These are phyloP conservation scores for Cenococcum geophilum DNA, from an alignment of 495 filamentous ascomycete genomes.

Conservation along the genomic window DNA sequence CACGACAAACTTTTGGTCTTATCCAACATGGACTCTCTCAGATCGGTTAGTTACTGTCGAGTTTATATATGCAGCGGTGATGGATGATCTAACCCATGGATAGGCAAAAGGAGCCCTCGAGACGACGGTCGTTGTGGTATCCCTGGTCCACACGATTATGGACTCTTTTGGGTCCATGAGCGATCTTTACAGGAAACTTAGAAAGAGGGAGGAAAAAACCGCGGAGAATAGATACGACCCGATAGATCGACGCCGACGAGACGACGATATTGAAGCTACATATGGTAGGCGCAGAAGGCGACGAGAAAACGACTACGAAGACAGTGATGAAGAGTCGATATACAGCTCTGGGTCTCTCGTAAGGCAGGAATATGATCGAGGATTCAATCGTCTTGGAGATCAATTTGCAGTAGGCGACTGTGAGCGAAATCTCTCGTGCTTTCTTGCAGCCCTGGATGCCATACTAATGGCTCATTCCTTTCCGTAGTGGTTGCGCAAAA, in stretches of 20 bases:
- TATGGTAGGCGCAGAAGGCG: neutral
- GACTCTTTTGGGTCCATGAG: slow-evolving; percentile 19
- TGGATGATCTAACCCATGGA: neutral
- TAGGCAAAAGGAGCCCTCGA: slow-evolving; percentile 16
- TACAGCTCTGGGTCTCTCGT: slow-evolving; percentile 3
- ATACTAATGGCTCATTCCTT: neutral
- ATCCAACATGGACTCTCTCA: neutral
- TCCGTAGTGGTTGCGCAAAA: slow-evolving; percentile 21
- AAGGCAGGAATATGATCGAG: slow-evolving; percentile 13
- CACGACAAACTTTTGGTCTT: neutral
- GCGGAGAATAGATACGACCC: slow-evolving; percentile 10
- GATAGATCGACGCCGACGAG: neutral
- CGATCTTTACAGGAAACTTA: slow-evolving; percentile 21
- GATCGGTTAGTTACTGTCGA: neutral
- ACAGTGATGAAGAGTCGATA: slow-evolving; percentile 23
- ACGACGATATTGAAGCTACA: neutral
- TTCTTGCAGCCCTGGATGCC: neutral
- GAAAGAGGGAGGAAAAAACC: slow-evolving; percentile 23
- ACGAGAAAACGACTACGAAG: slow-evolving; percentile 2
- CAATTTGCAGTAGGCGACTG: slow-evolving; percentile 22
- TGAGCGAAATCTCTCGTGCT: neutral
- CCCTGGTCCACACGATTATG: slow-evolving; percentile 15
- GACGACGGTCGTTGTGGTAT: slow-evolving; percentile 14
- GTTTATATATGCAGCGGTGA: neutral
- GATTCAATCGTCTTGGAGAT: slow-evolving; percentile 15